Base-by-base conservation (phyloP, 441 rosid species). In the Euphorbia celastroides region DNA sequence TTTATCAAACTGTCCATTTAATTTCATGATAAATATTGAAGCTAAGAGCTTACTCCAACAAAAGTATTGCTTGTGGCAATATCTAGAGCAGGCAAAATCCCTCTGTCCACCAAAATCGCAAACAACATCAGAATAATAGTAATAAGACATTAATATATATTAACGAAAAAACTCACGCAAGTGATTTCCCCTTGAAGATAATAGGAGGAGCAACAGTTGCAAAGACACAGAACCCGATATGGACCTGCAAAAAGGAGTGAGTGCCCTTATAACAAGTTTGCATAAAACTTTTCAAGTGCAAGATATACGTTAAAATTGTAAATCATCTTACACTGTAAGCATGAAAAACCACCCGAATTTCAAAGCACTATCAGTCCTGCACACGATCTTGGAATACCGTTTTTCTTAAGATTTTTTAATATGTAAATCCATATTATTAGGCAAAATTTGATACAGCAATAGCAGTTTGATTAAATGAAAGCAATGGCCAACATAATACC, bases 321-420 rank as follows among this genome's bases (percentile, higher is more conserved):
- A 36, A 65, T 57, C 26, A 71, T 60, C 87, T 79, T 84, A 95
- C 98, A 85, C 72, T n/a, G 69, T 92, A 95, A 66, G 74, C 72
- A 92, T 8, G 88, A 95, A 89, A 78, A 95, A 95, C 78, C 96
- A 79, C 64, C 96, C 96, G 72, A 92, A 95, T 79, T 88, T 95
- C 73, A 95, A 77, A 61, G 97, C 99, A 79, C 98, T 92, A 70
- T 92, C 99, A 61, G 96, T 95, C 92, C 99, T 92, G 93, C 70
- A 86, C 72, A 52, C 69, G 67, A 41, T 68, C 70, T 57, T 60
- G 16, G 68, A n/a, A 44, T 30, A 59, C 12, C 48, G 1, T 36
- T 6, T 36, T 36, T 36, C 8, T 36, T 7, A n/a, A n/a, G n/a
- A 2, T 36, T 2, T 36, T 2, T 9, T 36, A 1, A 36, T 36